Base-by-base conservation (phyloP, 208 protist genomes). In the Acanthamoeba healyi region DNA sequence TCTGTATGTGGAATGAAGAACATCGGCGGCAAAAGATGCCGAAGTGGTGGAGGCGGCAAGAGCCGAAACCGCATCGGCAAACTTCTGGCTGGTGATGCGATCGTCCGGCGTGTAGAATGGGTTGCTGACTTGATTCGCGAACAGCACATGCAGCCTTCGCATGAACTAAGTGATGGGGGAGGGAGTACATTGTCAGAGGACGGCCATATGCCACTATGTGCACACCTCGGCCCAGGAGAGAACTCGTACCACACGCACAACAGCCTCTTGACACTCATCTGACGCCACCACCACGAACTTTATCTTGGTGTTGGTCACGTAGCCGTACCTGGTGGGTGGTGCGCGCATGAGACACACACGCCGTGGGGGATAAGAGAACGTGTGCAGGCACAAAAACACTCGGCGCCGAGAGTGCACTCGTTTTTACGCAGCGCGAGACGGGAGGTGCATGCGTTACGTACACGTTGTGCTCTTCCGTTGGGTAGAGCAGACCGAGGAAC, bases 271-370 rank as follows among this genome's bases (percentile, higher is more conserved):
- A 26, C 26, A 46, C 77, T 86, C 82, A 61, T 95, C 94, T 6
- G 32, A 40, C 15, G 79, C 46, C 26, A 95, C 94, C 26, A 94
- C 94, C 29, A 95, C 65, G 40, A 95, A 95, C 79, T 95, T 95
- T 7, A 89, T 95, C 63, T 95, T 95, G 63, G 94, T 95, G 84
- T 95, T 95, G 9, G 94, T 95, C 24, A 95, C 49, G 56, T 95
- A 95, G 34, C 94, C 92, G 36, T 95, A 94, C 0, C 88, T 94
- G n/a, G n/a, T n/a, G n/a, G n/a, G n/a, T n/a, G n/a, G n/a, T n/a
- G n/a, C n/a, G n/a, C n/a, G n/a, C n/a, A n/a, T n/a, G n/a, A n/a
- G n/a, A n/a, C n/a, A n/a, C n/a, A 19, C 58, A 67, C 7, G 9
- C 5, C 22, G 24, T n/a, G 58, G n/a, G n/a, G 17, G 14, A 74